Conservation (phyloP, 331 rosid species). For the Dryas integrifolia region DNA sequence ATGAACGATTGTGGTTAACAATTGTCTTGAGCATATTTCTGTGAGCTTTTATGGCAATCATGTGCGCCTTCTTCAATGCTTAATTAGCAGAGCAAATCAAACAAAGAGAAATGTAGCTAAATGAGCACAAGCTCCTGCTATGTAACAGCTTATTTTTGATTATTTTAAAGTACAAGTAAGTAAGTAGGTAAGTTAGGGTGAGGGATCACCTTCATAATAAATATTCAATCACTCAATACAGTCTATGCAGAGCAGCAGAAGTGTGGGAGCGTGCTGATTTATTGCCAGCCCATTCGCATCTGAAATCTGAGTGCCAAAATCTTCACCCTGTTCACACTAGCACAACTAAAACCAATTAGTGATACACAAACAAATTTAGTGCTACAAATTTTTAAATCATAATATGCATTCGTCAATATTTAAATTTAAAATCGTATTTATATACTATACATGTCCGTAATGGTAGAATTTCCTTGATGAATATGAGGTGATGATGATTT, state of each 20-base stretch:
- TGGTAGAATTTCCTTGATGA: too few species aligned
- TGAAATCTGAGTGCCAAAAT: not conserved
- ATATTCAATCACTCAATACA: not conserved
- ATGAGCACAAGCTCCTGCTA: not conserved
- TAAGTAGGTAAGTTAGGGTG: not conserved
- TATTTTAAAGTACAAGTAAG: not conserved
- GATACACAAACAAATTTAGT: not conserved
- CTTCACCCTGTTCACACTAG: not conserved
- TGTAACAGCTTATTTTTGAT: constrained; percentile 6
- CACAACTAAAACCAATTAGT: not conserved
- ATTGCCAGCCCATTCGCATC: constrained; percentile 11
- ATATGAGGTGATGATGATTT: not conserved
- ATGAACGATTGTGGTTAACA: too few species aligned
- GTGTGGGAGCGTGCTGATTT: not conserved
- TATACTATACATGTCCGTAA: too few species aligned
- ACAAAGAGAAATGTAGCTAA: too few species aligned
- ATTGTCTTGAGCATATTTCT: not conserved
- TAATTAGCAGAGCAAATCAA: not conserved
- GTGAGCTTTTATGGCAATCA: not conserved
- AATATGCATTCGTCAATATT: too few species aligned
- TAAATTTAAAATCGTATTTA: too few species aligned
- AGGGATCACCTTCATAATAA: not conserved
- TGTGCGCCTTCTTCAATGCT: not conserved
- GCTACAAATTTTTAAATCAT: too few species aligned
- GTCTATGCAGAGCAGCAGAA: not conserved